Conservation (phyloP, 2,329 filamentous ascomycete genomes). For the Colletotrichum sp. region DNA sequence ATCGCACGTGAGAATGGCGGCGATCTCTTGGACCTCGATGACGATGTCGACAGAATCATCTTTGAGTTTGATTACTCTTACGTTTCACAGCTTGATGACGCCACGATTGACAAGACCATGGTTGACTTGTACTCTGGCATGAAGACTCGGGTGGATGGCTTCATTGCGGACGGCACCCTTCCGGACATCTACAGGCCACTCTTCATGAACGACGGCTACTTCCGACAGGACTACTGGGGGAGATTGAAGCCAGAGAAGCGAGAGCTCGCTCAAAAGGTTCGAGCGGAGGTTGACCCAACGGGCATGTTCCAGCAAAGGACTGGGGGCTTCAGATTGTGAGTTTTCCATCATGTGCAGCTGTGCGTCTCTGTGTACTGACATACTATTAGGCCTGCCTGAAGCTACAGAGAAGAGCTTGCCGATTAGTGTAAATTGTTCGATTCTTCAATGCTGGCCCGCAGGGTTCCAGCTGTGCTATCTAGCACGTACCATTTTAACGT, state of each 20-base stretch:
- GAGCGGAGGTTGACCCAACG: constrained; percentile 39
- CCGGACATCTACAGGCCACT: constrained; percentile 42
- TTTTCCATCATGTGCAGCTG: background rate
- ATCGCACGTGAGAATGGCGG: constrained; percentile 34
- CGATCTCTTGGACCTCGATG: constrained; percentile 45
- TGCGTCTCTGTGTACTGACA: background rate
- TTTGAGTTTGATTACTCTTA: constrained; percentile 50
- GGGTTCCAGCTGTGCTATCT: background rate
- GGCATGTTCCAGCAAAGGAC: constrained; percentile 43
- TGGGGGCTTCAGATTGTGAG: constrained; percentile 42
- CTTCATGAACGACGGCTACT: constrained; percentile 49
- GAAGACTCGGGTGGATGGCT: constrained; percentile 29
- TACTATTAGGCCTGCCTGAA: background rate
- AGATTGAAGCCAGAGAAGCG: constrained; percentile 38
- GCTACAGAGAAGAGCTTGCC: background rate
- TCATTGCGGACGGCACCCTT: constrained; percentile 36
- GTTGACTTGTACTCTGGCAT: constrained; percentile 38
- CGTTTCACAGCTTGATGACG: constrained; percentile 29
- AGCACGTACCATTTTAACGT: background rate
- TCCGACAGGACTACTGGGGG: constrained; percentile 46
- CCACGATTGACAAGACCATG: constrained; percentile 37
- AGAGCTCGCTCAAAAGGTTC: constrained; percentile 37
- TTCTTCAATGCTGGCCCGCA: background rate
- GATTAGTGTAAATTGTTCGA: background rate
- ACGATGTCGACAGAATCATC: constrained; percentile 42